A percentile compares a stretch with the other conserved stretches of the same genome.
phyloP scores from a whole-genome alignment of 208 protist species.

The Trypanosoma cruzi region DNA sequence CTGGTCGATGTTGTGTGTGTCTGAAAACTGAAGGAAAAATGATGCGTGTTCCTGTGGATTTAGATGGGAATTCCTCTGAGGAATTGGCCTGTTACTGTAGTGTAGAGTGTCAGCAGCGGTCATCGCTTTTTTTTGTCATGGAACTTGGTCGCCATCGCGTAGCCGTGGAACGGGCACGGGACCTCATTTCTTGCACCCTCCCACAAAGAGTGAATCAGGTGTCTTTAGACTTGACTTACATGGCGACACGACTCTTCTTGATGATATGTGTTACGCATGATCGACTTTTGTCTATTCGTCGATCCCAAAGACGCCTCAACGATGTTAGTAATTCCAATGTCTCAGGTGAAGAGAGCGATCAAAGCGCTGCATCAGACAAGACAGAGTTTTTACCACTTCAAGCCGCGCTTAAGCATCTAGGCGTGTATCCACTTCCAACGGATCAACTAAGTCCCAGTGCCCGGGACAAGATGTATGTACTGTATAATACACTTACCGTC shows the following conservation, averaged over 20 bases:
- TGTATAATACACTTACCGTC: conserved; percentile 54
- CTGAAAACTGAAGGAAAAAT: conserved; percentile 26
- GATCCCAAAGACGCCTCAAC: not conserved
- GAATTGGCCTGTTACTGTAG: conserved; percentile 25
- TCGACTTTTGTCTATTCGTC: conserved; percentile 29
- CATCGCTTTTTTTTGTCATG: conserved; percentile 37
- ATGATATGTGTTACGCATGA: conserved; percentile 67
- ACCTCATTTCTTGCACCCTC: conserved; percentile 42
- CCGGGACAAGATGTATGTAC: conserved; percentile 20
- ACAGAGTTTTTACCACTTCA: conserved; percentile 5
- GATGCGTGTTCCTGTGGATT: conserved; percentile 23
- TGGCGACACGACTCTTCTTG: conserved; percentile 76
- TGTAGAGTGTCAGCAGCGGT: conserved; percentile 42
- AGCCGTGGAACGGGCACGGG: conserved; percentile 39
- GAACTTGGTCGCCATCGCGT: conserved; percentile 40
- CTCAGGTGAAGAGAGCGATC: conserved; percentile 11
- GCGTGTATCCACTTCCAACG: conserved; percentile 37
- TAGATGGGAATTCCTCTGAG: not conserved
- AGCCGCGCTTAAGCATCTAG: conserved; percentile 29
- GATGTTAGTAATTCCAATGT: conserved; percentile 3
- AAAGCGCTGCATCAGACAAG: conserved; percentile 10
- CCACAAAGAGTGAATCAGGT: conserved; percentile 35
- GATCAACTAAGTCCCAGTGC: conserved; percentile 12
- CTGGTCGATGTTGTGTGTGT: conserved; percentile 54
- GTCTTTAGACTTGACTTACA: conserved; percentile 60